Percentiles rank a stretch among this genome's conserved stretches.
Evolutionary conservation across 1,284 basidiomycete species (phyloP).

Genomic region (Xerocomus nothofagi): DNA sequence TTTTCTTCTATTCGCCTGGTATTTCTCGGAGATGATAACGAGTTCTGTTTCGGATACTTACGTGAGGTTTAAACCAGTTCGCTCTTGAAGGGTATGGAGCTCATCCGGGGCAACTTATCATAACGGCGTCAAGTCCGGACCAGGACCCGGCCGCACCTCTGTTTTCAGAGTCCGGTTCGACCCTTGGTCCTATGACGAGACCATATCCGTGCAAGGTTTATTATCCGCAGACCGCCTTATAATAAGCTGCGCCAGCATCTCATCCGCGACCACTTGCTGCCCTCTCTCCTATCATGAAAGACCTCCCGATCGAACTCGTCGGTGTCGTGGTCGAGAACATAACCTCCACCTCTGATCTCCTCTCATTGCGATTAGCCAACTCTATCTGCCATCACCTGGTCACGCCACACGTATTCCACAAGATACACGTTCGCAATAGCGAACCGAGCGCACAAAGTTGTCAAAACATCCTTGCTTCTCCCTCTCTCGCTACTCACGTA

Average conservation of each 20-base stretch:
- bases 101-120: too few relatives aligned
- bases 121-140: background rate
- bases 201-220: background rate
- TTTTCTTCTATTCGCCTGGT: too few relatives aligned
- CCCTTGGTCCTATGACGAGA: background rate
- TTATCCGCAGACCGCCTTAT: conserved; percentile 4
- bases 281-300: conserved; percentile 18
- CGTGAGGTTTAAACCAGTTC: background rate
- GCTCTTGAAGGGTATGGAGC: too few relatives aligned
- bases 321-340: conserved; percentile 25
- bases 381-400: conserved; percentile 23
- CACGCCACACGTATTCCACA: conserved; percentile 27
- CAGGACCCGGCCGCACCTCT: background rate
- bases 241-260: conserved; percentile 12
- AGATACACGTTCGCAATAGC: conserved; percentile 26
- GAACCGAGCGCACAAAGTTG: conserved; percentile 29
- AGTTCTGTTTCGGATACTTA: too few relatives aligned
- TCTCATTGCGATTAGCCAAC: conserved; percentile 32
- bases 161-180: background rate
- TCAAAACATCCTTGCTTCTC: conserved; percentile 21
- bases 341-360: conserved; percentile 26
- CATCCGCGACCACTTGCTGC: background rate
- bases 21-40: too few relatives aligned
- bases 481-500: conserved; percentile 27
- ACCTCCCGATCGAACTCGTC: conserved; percentile 32